Base-by-base conservation (phyloP, 139 green algal genomes). In the Asterochloris sp. region DNA sequence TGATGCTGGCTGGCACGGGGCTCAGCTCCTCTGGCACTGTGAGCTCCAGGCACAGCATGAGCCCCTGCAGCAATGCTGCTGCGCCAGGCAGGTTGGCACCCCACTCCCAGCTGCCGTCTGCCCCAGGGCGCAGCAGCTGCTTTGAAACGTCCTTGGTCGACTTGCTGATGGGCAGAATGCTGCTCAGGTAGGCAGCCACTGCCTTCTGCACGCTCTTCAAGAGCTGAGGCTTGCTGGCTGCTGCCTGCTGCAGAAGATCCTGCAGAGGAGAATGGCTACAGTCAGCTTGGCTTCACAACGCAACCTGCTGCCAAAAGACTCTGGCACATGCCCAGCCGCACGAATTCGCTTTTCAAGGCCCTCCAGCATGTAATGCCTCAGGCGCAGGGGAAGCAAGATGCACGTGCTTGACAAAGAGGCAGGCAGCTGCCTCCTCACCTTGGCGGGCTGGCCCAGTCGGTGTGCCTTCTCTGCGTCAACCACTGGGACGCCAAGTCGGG, bases 41-140 rank as follows among this genome's bases (percentile, higher is more conserved):
- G 21, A 62, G 9, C 11, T 85, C 82, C 11, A 74, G 74, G 23
- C 74, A 38, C 74, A 85, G 38, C 11, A 64, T 85, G 13, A 85
- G 66, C 17, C 82, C 82, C 47, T 73, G 80, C 23, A 84, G n/a
- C 54, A 78, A 26, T 21, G 71, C 75, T 14, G 71, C 80, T 29
- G 71, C 60, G 27, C 54, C 80, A 66, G 80, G 71, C 60, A 78
- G 78, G 67, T 83, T 54, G 21, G 62, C 13, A 19, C 78, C 78
- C 78, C 78, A 82, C 28, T 64, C 63, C 78, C 78, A 82, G 26
- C 28, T 26, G 63, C 63, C 63, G 19, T 64, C 29, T 29, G 28
- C 73, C 17, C 62, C 17, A 62, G 27, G 29, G n/a, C 73, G 28
- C 78, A 82, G 63, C 78, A 82, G 47, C 19, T 24, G 71, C 23